phyloP scores from a whole-genome alignment of 805 yeast species.

The Candida bentonensis region DNA sequence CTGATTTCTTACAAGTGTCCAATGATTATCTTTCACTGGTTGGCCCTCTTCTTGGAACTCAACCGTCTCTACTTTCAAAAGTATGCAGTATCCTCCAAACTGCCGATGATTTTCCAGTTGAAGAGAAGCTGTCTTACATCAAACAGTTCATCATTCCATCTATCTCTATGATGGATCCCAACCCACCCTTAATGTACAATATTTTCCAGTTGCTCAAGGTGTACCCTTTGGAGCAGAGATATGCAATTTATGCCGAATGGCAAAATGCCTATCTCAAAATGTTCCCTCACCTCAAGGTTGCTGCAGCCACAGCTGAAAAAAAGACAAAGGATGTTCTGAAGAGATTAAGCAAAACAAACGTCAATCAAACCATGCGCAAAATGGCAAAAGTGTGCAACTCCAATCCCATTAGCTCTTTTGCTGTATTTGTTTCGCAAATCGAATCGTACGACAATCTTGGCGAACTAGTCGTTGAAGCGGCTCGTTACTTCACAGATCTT shows the following conservation, averaged over 20 bases:
- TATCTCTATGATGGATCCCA: slow-evolving; percentile 36
- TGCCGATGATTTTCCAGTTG: slow-evolving; percentile 20
- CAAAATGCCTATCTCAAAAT: slow-evolving; percentile 42
- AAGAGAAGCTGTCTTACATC: slow-evolving; percentile 8
- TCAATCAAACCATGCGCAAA: slow-evolving; percentile 54
- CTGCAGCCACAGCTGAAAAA: slow-evolving; percentile 56
- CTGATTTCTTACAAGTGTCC: slow-evolving; percentile 35
- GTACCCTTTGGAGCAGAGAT: slow-evolving; percentile 52
- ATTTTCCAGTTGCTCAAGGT: slow-evolving; percentile 39
- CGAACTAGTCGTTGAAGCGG: slow-evolving; percentile 62
- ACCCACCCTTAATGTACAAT: slow-evolving; percentile 46
- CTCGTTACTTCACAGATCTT: slow-evolving; percentile 56
- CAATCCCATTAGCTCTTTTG: slow-evolving; percentile 68
- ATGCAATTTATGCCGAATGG: slow-evolving; percentile 70
- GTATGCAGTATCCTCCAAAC: slow-evolving; percentile 42
- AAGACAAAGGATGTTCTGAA: slow-evolving; percentile 67
- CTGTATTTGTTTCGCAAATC: slow-evolving; percentile 60
- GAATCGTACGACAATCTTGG: slow-evolving; percentile 87
- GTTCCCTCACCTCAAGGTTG: slow-evolving; percentile 39
- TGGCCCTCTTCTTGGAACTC: slow-evolving; percentile 40
- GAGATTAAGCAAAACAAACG: slow-evolving; percentile 69
- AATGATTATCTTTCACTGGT: slow-evolving; percentile 23
- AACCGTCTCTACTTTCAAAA: slow-evolving; percentile 36
- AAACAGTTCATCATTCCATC: slow-evolving; percentile 45
- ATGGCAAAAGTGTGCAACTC: slow-evolving; percentile 58